A percentile compares a stretch with the other conserved stretches of the same genome.
phyloP scores from a whole-genome alignment of 2,329 filamentous ascomycete genomes.

The Gaeumannomyces tritici region DNA sequence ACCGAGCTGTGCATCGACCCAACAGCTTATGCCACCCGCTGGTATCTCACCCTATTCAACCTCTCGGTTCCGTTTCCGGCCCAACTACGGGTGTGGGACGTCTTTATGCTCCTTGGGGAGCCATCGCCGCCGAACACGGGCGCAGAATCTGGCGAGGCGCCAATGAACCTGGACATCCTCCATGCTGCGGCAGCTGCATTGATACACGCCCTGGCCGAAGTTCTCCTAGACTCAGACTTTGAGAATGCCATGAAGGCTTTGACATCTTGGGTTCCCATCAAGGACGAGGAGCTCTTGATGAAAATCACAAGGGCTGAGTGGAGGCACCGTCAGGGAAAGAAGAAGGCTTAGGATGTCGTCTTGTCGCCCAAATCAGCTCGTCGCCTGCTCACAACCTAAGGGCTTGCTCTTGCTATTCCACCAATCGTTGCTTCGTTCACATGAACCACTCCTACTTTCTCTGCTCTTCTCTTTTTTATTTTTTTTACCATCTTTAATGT shows the following conservation, averaged over 20 bases:
- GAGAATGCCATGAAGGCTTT: constrained; percentile 97
- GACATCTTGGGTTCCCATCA: constrained; percentile 87
- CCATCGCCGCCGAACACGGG: constrained; percentile 18
- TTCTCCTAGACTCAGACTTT: constrained; percentile 86
- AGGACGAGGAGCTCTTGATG: constrained; percentile 91
- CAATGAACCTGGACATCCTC: constrained; percentile 70
- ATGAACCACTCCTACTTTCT: not conserved
- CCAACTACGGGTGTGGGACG: constrained; percentile 93
- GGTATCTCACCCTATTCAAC: constrained; percentile 97
- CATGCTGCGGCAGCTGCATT: constrained; percentile 86
- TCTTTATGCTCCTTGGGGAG: constrained; percentile 90
- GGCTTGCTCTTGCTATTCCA: not conserved
- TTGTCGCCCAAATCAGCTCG: not conserved
- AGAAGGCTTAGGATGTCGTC: constrained; percentile 18
- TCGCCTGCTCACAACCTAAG: not conserved
- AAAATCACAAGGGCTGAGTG: constrained; percentile 80
- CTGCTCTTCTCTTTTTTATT: not conserved
- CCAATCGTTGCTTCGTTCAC: not conserved
- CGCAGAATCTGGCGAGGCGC: constrained; percentile 15
- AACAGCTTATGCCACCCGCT: constrained; percentile 90
- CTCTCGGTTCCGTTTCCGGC: constrained; percentile 90
- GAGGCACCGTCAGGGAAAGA: constrained; percentile 49
- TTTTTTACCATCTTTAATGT: not conserved
- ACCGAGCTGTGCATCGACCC: constrained; percentile 70
- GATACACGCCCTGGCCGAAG: constrained; percentile 81